phyloP scores from a whole-genome alignment of 306 rosid species.

The Luffa aegyptiaca region DNA sequence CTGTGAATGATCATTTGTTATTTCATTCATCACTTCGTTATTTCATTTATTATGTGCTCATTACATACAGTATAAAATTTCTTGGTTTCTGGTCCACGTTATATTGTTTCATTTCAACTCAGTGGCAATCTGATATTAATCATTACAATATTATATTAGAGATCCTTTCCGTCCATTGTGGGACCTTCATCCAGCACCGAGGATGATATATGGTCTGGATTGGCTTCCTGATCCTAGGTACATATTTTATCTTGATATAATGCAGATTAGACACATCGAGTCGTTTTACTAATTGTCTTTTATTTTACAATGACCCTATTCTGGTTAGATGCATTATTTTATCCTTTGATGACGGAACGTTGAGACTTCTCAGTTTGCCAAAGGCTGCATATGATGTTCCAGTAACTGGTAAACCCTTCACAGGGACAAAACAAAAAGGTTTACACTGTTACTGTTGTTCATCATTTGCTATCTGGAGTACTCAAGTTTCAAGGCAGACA shows the following conservation, averaged over 20 bases:
- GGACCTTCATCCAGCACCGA: conserved; percentile 50
- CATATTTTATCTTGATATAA: background rate
- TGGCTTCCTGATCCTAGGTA: conserved; percentile 88
- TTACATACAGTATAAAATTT: background rate
- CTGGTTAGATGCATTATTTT: conserved; percentile 59
- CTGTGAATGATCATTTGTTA: background rate
- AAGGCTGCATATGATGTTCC: conserved; percentile 73
- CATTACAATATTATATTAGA: conserved; percentile 1
- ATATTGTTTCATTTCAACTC: background rate
- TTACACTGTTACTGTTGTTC: conserved; percentile 41
- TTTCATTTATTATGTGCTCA: background rate
- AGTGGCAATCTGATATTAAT: background rate
- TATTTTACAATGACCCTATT: background rate
- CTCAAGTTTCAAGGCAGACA: conserved; percentile 67
- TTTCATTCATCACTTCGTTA: background rate
- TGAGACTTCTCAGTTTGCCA: conserved; percentile 61
- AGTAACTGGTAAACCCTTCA: conserved; percentile 52
- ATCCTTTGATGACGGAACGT: conserved; percentile 86
- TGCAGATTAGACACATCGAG: background rate
- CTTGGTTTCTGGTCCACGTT: background rate
- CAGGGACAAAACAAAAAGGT: conserved; percentile 59
- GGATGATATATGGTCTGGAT: conserved; percentile 71
- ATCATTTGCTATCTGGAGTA: conserved; percentile 72
- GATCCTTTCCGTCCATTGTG: conserved; percentile 89
- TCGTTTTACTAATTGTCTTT: background rate